These are phyloP conservation scores for Verticillium zaregamsianum DNA, from an alignment of 2,329 filamentous ascomycete genomes.

Conservation along the genomic window DNA sequence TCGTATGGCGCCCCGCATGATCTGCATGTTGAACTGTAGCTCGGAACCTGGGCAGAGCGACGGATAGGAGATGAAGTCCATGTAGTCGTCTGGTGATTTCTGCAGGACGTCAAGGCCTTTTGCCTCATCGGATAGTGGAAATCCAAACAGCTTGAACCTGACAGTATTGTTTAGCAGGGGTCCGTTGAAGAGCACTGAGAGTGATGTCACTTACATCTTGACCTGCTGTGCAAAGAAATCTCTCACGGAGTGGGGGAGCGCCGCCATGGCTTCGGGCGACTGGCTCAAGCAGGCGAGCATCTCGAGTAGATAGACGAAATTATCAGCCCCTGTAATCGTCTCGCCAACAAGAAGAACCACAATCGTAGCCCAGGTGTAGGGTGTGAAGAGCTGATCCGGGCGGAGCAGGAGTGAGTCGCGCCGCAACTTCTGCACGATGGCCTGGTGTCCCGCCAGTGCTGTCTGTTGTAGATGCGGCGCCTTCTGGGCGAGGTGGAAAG, in stretches of 20 bases:
- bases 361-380: conserved; percentile 30
- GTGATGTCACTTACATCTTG: conserved; percentile 20
- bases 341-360: conserved; percentile 34
- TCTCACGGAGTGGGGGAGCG: conserved; percentile 12
- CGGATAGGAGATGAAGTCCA: conserved; percentile 21
- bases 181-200: background rate
- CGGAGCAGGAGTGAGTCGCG: conserved; percentile 22
- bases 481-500: conserved; percentile 30
- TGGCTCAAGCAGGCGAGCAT: conserved; percentile 27
- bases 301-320: conserved; percentile 29
- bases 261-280: conserved; percentile 14
- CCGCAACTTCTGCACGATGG: conserved; percentile 29
- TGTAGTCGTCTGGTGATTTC: conserved; percentile 16
- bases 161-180: background rate
- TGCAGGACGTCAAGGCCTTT: conserved; percentile 20
- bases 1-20: conserved; percentile 18
- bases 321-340: conserved; percentile 33
- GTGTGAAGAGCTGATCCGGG: conserved; percentile 26
- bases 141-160: conserved; percentile 25
- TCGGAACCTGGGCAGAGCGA: conserved; percentile 10
- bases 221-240: conserved; percentile 26
- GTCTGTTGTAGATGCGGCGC: conserved; percentile 22
- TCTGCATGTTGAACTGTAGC: conserved; percentile 12
- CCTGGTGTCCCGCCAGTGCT: conserved; percentile 28
- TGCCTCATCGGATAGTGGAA: conserved; percentile 19